Conservation (phyloP, 108 stramenopile genomes). For the Nitzschia sp. region DNA sequence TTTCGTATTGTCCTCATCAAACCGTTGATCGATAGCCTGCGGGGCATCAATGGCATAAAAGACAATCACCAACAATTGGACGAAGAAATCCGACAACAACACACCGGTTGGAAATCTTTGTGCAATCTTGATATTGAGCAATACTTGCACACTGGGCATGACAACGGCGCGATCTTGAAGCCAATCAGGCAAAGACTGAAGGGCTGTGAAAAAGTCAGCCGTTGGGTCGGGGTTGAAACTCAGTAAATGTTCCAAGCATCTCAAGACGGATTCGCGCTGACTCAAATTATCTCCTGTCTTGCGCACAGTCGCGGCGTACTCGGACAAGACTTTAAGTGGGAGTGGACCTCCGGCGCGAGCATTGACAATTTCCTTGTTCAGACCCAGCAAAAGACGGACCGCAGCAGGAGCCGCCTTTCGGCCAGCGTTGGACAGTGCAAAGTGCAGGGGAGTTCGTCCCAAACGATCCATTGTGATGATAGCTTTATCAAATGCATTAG, state of each 20-base stretch:
- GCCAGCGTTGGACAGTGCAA: slow-evolving; percentile 73
- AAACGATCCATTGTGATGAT: slow-evolving; percentile 55
- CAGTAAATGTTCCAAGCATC: slow-evolving; percentile 62
- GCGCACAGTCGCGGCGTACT: slow-evolving; percentile 51
- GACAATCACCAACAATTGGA: slow-evolving; percentile 27
- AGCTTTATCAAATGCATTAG: slow-evolving; percentile 51
- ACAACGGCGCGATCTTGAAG: slow-evolving; percentile 67
- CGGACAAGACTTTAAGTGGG: slow-evolving; percentile 63
- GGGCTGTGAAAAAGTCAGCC: slow-evolving; percentile 74
- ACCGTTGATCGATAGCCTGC: slow-evolving; percentile 26
- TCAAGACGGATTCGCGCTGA: slow-evolving; percentile 46
- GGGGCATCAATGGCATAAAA: slow-evolving; percentile 12
- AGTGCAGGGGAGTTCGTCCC: slow-evolving; percentile 71
- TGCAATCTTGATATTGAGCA: slow-evolving; percentile 71
- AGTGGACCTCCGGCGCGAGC: slow-evolving; percentile 54
- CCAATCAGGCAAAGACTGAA: slow-evolving; percentile 71
- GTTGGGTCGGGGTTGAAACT: slow-evolving; percentile 65
- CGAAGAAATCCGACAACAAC: slow-evolving; percentile 52
- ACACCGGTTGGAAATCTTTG: slow-evolving; percentile 67
- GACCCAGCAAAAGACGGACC: slow-evolving; percentile 53
- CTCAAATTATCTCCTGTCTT: slow-evolving; percentile 37
- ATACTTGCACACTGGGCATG: slow-evolving; percentile 53
- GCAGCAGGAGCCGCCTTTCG: slow-evolving; percentile 67
- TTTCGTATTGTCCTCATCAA: not conserved
- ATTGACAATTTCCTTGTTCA: slow-evolving; percentile 57